Percentiles rank a stretch among this genome's conserved stretches.
phyloP scores from a whole-genome alignment of 2,329 filamentous ascomycete species.

The Colletotrichum caudatum region DNA sequence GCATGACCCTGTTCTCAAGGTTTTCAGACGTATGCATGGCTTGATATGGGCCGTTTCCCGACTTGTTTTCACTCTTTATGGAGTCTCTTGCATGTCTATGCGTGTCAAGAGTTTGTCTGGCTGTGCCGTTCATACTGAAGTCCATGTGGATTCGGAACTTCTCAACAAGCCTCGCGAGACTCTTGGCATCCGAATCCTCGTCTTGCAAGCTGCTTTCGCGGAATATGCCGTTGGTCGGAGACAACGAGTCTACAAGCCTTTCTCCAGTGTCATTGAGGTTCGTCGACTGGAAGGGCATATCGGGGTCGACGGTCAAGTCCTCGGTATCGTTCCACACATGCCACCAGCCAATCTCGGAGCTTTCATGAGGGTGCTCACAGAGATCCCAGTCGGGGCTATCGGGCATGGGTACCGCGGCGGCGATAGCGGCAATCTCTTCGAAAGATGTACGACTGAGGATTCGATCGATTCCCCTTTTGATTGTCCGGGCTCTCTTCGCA shows the following conservation, averaged over 20 bases:
- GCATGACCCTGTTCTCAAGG: background rate
- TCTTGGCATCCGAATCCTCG: background rate
- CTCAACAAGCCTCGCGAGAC: background rate
- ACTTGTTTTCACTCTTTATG: background rate
- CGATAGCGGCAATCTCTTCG: background rate
- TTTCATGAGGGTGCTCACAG: background rate
- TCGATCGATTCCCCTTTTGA: background rate
- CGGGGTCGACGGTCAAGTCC: too few relatives aligned
- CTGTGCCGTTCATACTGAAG: too few relatives aligned
- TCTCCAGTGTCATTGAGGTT: too few relatives aligned
- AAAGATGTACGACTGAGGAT: conserved; percentile 50
- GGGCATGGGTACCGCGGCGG: background rate
- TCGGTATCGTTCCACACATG: background rate
- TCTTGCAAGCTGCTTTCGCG: background rate
- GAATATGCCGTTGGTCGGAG: background rate
- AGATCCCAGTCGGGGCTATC: conserved; percentile 5
- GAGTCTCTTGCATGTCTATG: background rate
- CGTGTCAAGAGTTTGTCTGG: too few relatives aligned
- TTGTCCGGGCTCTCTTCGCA: too few relatives aligned
- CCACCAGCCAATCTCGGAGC: background rate
- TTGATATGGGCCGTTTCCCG: background rate
- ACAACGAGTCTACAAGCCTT: background rate
- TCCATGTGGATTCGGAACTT: too few relatives aligned
- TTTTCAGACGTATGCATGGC: too few relatives aligned
- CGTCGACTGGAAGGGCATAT: background rate